Conservation (phyloP, 225 moss, liverwort and hornwort species). For the Marchantia paleacea region DNA sequence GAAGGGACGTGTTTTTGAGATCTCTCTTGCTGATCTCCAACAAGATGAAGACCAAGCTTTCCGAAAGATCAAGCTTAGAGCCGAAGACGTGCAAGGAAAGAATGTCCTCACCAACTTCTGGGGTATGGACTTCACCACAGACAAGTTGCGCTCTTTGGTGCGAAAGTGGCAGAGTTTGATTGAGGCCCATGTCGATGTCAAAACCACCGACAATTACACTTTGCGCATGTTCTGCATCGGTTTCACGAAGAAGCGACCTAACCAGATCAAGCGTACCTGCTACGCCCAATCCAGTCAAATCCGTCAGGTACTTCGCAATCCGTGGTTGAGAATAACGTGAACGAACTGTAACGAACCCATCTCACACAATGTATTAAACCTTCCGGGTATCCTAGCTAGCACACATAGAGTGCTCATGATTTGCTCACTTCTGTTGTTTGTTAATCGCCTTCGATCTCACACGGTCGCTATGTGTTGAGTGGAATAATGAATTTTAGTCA, state of each 20-base stretch:
- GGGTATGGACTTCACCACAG: conserved; percentile 77
- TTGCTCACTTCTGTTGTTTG: no score
- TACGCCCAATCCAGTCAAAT: conserved; percentile 69
- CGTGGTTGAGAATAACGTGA: no score
- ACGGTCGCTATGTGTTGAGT: no score
- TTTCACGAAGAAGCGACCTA: conserved; percentile 69
- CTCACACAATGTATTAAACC: no score
- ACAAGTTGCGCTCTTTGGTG: conserved; percentile 62
- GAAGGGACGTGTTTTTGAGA: conserved; percentile 80
- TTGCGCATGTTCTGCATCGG: conserved; percentile 64
- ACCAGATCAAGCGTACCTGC: conserved; percentile 69
- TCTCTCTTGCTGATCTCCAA: conserved; percentile 76
- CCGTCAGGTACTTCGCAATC: conserved; percentile 39
- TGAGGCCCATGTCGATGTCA: conserved; percentile 74
- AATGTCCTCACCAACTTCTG: conserved; percentile 86
- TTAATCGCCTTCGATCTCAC: no score
- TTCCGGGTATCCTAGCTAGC: no score
- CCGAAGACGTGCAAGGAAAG: conserved; percentile 78
- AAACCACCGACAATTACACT: conserved; percentile 66
- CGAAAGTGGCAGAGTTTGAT: conserved; percentile 74
- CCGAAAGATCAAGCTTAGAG: conserved; percentile 82
- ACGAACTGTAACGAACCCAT: no score
- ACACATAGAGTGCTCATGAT: no score
- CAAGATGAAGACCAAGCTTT: conserved; percentile 80
- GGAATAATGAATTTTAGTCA: no score